Base-by-base conservation (phyloP, 305 asterid genomes). In the Petunia hybrid region DNA sequence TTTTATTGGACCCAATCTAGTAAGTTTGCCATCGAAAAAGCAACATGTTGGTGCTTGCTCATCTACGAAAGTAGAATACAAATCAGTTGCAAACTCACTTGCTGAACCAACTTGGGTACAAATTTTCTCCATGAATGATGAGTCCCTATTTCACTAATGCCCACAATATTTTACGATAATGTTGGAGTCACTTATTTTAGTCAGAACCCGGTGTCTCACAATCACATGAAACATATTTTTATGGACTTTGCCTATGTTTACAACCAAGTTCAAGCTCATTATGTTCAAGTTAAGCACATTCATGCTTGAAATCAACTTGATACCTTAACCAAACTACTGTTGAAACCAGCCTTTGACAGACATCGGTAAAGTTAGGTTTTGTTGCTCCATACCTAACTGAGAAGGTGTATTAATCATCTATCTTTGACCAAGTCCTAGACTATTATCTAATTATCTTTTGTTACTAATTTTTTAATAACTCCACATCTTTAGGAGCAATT, bases 201-300 rank as follows among this genome's bases (percentile, higher is more conserved):
- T 77, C 69, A 42, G 4, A 77, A 60, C 60, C 71, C 40, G 2
- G 5, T 61, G 16, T 60, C 62, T 3, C 81, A 78, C 43, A 59
- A 43, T 13, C 0, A 36, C 0, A 43, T 43, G 56, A 51, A 66
- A 9, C 53, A 51, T 22, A 61, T 78, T 48, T 3, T 1, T n/a
- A 8, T 57, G 5, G 63, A 57, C 36, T 57, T 57, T 3, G 4
- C 8, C 5, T n/a, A 2, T n/a, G 35, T n/a, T n/a, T 2, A 2
- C 8, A 5, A n/a, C 9, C 8, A 57, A 57, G 36, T 57, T 57
- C 63, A 57, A 57, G 63, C 8, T 31, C 63, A 57, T 53, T 35
- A n/a, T 0, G 8, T n/a, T 57, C 63, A 14, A 14, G 3, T n/a
- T 6, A n/a, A 57, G 2, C 36, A n/a, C 63, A 57, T 9, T 57